Conservation (phyloP, 768 basidiomycete species). For the Tulasnella sp. region DNA sequence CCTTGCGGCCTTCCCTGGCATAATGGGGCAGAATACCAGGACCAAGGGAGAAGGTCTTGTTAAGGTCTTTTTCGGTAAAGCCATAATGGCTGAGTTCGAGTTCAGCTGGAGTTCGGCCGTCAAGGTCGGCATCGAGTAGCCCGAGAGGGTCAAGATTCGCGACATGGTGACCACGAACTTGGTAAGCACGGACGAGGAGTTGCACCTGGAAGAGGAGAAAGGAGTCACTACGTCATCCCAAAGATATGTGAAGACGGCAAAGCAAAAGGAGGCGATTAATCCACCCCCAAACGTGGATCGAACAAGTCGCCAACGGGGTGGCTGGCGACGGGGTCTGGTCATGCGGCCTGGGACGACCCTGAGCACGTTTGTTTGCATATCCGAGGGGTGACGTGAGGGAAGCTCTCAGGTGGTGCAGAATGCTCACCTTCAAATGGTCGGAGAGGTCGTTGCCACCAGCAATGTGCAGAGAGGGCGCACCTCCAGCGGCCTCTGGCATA, state of each 20-base stretch:
- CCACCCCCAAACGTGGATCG: neutral
- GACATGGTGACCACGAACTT: slow-evolving; percentile 95
- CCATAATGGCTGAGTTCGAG: slow-evolving; percentile 91
- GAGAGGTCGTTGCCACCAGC: slow-evolving; percentile 59
- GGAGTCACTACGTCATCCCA: neutral
- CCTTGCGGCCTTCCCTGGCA: slow-evolving; percentile 72
- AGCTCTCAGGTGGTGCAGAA: neutral
- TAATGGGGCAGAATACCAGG: slow-evolving; percentile 96
- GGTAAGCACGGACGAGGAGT: slow-evolving; percentile 95
- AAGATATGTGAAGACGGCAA: neutral
- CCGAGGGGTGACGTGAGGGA: neutral
- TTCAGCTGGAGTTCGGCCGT: slow-evolving; percentile 70
- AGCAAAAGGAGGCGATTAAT: neutral
- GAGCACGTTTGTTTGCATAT: neutral
- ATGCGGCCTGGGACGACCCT: neutral
- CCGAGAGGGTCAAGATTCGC: slow-evolving; percentile 95
- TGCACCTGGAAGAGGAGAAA: slow-evolving; percentile 56
- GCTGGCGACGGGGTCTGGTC: neutral
- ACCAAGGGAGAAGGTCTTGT: slow-evolving; percentile 89
- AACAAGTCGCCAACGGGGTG: neutral
- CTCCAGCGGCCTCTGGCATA: slow-evolving; percentile 59
- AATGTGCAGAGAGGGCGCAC: slow-evolving; percentile 67
- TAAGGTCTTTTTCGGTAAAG: slow-evolving; percentile 87
- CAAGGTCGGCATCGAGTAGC: slow-evolving; percentile 83
- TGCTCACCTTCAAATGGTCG: slow-evolving; percentile 82